Evolutionary conservation across 352 stramenopile genomes (phyloP), one percentile per base, ranked within the genome.

Genomic region (Peronosclerospora sorghi): DNA sequence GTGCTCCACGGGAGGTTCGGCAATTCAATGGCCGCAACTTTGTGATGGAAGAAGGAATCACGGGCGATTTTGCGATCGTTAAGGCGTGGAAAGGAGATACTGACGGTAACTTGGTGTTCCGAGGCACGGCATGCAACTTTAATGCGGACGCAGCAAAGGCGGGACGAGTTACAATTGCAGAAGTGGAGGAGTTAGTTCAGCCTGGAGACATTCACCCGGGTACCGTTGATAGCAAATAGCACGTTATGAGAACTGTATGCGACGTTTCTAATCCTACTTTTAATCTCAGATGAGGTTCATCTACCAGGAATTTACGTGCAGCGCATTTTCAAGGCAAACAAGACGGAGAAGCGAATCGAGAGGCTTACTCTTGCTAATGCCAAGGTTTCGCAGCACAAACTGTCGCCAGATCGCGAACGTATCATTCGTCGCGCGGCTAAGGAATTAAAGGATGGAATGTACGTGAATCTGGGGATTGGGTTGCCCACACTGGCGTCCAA

Each of bases 391-490:
- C 48, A 76, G 40, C 59, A 70, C 23, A 78, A 79, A 27, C 71
- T 91, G 12, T 86, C 74, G 1, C 59, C 67, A 4, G 73, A 86
- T 48, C 79, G 93, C 48, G 84, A 93, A 43, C 78, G 83, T 47
- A 97, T 98, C 63, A 95, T 97, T 51, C 85, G 92, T 54, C 86
- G 94, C 20, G 91, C 91, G 14, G 77, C 77, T 10, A 86, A 87
- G 52, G 77, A 90, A 45, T 54, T 90, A 8, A 61, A 95, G 53
- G 64, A 98, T 65, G 95, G 94, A 17, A 97, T 97, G 88, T 98
- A 98, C 62, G 94, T 98, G 26, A 98, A 98, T 63, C 54, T 98
- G 19, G 95, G 95, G 30, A 98, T 98, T 52, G 88, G 91, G 1
- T 68, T 98, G 35, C 95, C 95, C 12, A 98, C 94, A 9, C 66